Evolutionary conservation across 2,329 filamentous ascomycete species (phyloP), one percentile per base, ranked within the genome.

Genomic region (Sclerotiophoma versabilis): DNA sequence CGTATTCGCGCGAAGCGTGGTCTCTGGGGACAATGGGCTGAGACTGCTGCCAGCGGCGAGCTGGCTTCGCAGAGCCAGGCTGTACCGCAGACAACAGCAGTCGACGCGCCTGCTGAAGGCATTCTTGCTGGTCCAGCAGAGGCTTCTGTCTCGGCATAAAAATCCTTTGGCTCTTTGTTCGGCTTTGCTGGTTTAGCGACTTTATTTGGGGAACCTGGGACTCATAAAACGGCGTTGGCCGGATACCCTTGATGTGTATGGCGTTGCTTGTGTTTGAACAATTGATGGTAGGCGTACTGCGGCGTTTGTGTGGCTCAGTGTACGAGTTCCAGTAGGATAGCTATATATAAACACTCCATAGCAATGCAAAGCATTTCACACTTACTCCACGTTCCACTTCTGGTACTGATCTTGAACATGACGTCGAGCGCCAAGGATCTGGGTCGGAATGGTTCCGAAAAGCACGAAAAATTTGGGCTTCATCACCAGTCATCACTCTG

Each of bases 1-100:
- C 84, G 88, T 54, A 90, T 99, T 54, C 84, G 92, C 63, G 92
- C 90, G 54, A 99, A 99, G 84, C 86, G 91, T 65, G 93, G 91
- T n/a, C 87, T 99, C 2, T 99, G 95, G 93, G 95, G 93, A 46
- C 87, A 89, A 30, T 99, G 95, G 95, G 95, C 95, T 0, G 95
- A 98, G 80, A 81, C 80, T 39, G 62, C 65, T 51, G 68, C 66
- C 1, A 70, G 68, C 38, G 65, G 66, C 33, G 64, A 66, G 39
- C 29, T 69, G 44, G 60, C 67, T 34, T 64, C 65, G 20, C 61
- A 68, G 38, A 45, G 60, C 17, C 63, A 64, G 46, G 54, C 59
- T 38, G 51, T 57, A 8, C 55, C 66, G 19, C 62, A 62, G 26
- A 46, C 53, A 27, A 56, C 63, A 26, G 67, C 63, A 29, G 29